Evolutionary conservation across 106 monocot genomes (phyloP).

Genomic region (Gastrodia elata): DNA sequence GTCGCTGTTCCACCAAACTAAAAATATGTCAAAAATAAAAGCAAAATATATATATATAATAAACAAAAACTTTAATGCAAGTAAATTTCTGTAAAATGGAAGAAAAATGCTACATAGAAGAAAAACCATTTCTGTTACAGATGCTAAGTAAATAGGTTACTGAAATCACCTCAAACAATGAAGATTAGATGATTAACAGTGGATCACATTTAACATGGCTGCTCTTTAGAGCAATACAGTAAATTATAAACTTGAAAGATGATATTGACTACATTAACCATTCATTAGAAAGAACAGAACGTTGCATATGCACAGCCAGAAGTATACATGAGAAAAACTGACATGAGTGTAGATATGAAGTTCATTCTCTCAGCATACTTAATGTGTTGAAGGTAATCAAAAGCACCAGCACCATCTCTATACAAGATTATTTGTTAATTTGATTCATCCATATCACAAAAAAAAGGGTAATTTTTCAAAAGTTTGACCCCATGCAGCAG

Average conservation of each 20-base stretch:
- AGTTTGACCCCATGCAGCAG: not conserved
- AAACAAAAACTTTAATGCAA: not conserved
- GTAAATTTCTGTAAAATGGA: not conserved
- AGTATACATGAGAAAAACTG: not conserved
- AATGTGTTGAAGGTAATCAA: not conserved
- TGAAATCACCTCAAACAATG: slow-evolving; percentile 3
- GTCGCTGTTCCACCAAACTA: not conserved
- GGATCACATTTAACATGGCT: not conserved
- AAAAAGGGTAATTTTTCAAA: not conserved
- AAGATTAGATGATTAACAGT: not conserved
- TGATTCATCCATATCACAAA: slow-evolving; percentile 2
- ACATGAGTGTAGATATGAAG: not conserved
- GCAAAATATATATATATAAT: not conserved
- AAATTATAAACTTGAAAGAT: not conserved
- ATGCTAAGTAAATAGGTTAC: not conserved
- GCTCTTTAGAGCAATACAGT: not conserved
- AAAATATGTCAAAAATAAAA: not conserved
- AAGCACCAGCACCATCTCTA: not conserved
- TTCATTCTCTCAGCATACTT: not conserved
- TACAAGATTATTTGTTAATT: not conserved
- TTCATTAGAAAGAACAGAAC: not conserved
- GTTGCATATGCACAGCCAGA: not conserved
- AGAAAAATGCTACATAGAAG: not conserved
- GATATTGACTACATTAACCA: not conserved
- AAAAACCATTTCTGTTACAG: not conserved